These are phyloP conservation scores for Cytospora mali DNA, from an alignment of 2,329 filamentous ascomycete genomes.

Conservation along the genomic window DNA sequence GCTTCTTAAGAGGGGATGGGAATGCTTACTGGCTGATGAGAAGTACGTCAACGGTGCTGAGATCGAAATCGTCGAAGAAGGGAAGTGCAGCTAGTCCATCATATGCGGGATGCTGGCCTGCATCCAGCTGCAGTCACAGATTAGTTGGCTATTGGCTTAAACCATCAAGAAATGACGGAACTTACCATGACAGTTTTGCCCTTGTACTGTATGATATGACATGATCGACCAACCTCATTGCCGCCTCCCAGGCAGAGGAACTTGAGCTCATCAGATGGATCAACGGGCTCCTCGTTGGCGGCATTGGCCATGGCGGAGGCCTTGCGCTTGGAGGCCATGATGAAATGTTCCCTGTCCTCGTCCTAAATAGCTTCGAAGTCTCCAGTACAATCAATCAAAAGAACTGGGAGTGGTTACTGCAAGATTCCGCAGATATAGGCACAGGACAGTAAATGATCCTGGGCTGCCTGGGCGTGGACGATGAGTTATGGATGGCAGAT, in stretches of 20 bases:
- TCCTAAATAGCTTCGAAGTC: not conserved
- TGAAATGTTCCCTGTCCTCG: not conserved
- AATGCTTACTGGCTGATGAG: constrained; percentile 96
- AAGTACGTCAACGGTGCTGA: constrained; percentile 95
- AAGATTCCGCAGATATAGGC: not conserved
- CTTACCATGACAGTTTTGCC: constrained; percentile 98
- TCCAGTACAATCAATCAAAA: not conserved
- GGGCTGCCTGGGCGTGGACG: not conserved
- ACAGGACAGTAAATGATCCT: not conserved
- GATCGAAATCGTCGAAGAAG: constrained; percentile 98
- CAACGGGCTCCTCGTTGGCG: constrained; percentile 79
- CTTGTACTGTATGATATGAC: constrained; percentile 98
- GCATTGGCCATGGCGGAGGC: constrained; percentile 71
- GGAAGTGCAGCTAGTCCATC: constrained; percentile 91
- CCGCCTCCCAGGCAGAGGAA: constrained; percentile 93
- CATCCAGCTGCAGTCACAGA: constrained; percentile 72
- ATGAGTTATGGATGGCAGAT: not conserved
- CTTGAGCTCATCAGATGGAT: constrained; percentile 90
- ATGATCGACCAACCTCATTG: constrained; percentile 95
- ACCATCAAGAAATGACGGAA: constrained; percentile 28
- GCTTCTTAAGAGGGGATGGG: constrained; percentile 26
- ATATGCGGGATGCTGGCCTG: constrained; percentile 94
- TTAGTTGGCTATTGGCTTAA: constrained; percentile 14
- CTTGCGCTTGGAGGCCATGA: constrained; percentile 94
- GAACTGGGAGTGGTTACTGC: not conserved